Evolutionary conservation across 768 basidiomycete species (phyloP).

Genomic region (Rhodotorula taiwanensis): DNA sequence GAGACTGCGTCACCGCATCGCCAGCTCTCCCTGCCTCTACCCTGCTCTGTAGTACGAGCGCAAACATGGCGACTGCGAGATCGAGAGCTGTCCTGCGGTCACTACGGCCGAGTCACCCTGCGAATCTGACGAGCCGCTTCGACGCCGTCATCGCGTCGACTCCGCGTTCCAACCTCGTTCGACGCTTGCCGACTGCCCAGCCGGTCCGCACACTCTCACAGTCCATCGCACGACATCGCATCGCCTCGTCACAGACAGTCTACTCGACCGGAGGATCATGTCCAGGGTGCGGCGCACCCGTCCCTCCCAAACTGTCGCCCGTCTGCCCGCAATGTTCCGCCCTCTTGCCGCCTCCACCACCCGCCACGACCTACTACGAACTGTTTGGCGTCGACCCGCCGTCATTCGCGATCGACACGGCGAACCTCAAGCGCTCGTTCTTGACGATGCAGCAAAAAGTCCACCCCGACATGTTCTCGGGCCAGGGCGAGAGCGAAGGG

Average conservation of each 20-base stretch:
- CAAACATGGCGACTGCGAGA: no score
- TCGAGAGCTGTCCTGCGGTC: no score
- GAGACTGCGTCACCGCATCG: no score
- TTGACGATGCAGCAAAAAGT: conserved; percentile 44
- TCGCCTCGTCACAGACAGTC: not conserved
- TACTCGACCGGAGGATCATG: conserved; percentile 34
- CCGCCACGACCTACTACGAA: conserved; percentile 41
- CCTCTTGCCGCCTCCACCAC: conserved; percentile 40
- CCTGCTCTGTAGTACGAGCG: no score
- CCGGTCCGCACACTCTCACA: no score
- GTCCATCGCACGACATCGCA: no score
- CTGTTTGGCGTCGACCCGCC: conserved; percentile 42
- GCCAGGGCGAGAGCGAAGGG: conserved; percentile 39
- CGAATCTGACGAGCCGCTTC: no score
- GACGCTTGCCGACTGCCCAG: no score
- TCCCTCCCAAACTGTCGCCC: conserved; percentile 36
- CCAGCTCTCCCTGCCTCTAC: no score
- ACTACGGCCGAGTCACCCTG: no score
- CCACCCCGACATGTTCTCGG: conserved; percentile 47
- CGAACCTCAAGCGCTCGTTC: conserved; percentile 42
- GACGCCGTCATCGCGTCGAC: no score
- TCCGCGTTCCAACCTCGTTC: no score
- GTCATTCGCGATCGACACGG: conserved; percentile 41
- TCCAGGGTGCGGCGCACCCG: conserved; percentile 37
- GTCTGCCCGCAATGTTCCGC: conserved; percentile 43